Conservation (phyloP, 2,329 filamentous ascomycete species). For the Aspergillus sp. region DNA sequence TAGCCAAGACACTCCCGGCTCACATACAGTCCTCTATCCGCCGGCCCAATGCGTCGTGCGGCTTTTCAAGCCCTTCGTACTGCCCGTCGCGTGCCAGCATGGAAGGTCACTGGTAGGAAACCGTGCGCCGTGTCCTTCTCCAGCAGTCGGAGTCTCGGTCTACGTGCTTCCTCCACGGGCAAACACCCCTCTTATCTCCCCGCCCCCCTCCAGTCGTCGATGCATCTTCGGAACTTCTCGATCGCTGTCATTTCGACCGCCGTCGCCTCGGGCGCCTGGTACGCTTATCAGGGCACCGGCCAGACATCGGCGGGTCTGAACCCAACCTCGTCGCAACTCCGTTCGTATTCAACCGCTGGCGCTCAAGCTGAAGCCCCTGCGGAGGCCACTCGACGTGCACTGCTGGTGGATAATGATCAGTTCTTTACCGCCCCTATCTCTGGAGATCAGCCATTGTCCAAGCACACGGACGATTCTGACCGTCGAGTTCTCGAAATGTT, state of each 20-base stretch:
- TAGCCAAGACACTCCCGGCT: slow-evolving; percentile 14
- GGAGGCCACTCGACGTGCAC: slow-evolving; percentile 63
- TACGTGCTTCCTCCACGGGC: slow-evolving; percentile 37
- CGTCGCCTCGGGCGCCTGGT: slow-evolving; percentile 52
- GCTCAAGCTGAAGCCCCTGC: slow-evolving; percentile 44
- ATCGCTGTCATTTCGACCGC: slow-evolving; percentile 50
- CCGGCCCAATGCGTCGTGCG: slow-evolving; percentile 50
- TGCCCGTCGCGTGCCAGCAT: slow-evolving; percentile 48
- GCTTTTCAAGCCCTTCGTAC: slow-evolving; percentile 49
- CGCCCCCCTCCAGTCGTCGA: slow-evolving; percentile 45
- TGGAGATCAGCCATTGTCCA: slow-evolving; percentile 82
- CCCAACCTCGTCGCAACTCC: slow-evolving; percentile 27
- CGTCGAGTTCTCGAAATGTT: slow-evolving; percentile 93
- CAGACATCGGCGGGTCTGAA: slow-evolving; percentile 28
- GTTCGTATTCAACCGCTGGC: slow-evolving; percentile 29
- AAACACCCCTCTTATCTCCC: slow-evolving; percentile 38
- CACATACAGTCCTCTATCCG: slow-evolving; percentile 6
- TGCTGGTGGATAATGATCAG: slow-evolving; percentile 87
- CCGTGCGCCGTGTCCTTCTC: slow-evolving; percentile 39
- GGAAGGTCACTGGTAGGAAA: slow-evolving; percentile 44
- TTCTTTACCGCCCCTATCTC: slow-evolving; percentile 85
- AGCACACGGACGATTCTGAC: slow-evolving; percentile 81
- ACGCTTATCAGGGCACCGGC: slow-evolving; percentile 47
- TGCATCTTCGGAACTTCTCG: slow-evolving; percentile 53
- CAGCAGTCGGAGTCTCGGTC: slow-evolving; percentile 39